Base-by-base conservation (phyloP, 805 yeast species). In the Candida silvicultrix region DNA sequence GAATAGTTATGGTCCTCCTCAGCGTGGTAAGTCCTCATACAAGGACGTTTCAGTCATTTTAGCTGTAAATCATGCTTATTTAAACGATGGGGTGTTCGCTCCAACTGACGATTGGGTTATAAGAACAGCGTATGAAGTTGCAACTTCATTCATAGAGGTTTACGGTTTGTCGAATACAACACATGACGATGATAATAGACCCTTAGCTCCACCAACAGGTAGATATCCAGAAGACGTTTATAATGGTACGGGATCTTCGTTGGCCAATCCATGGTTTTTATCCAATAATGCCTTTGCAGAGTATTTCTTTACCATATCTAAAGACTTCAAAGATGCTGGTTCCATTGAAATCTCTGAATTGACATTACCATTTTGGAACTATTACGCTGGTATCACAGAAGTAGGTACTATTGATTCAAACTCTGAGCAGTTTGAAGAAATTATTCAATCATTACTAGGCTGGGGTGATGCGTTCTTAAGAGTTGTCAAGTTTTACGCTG, bases 221-320 rank as follows among this genome's bases (percentile, higher is more conserved):
- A 70, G 94, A 53, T 85, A 85, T 56, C 89, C 90, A 0, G 92
- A 85, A 55, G 94, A 85, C 61, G 60, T 80, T 16, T 85, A 85
- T 59, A 80, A 85, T 57, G 89, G 89, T 0, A 68, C 70, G 48
- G 80, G 78, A 2, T 67, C 72, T 0, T 69, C 80, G 23, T 79
- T 76, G 53, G 92, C 90, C n/a, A 85, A 85, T 55, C 92, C 94
- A 7, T 85, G 94, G 94, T 85, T 85, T 56, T 73, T 85, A 42
- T 60, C 67, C 34, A 68, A 71, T 2, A 56, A 68, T 4, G 49
- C 65, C 15, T 60, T 66, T 10, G 64, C 70, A 1, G 62, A 68
- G 37, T 49, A 49, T 18, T 36, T 65, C 37, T 65, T 61, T 44
- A 44, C 48, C 8, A 45, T 65, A 10, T 67, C 62, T 1, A 55